Evolutionary conservation across 805 yeast genomes (phyloP), one percentile per base, ranked within the genome.

Genomic region (Candida quercuum): DNA sequence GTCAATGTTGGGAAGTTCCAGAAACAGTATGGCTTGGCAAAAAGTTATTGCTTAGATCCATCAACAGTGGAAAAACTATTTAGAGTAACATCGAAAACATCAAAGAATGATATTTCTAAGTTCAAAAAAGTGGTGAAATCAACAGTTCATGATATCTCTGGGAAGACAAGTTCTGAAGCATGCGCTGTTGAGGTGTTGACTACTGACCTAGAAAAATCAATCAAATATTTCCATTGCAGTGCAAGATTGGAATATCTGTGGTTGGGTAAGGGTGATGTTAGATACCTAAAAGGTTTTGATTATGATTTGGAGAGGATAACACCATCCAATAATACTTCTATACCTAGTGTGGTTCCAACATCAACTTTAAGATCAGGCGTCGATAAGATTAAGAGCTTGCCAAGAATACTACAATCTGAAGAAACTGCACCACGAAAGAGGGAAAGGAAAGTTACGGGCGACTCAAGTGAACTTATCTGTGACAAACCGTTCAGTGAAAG

Each of bases 1-100:
- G 57, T 71, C 3, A 74, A 87, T 6, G 71, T 93, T 19, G 76
- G 77, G 2, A 81, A 76, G 41, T 91, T 89, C 56, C 97, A 93
- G 57, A 85, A 78, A 52, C 83, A 79, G 41, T 67, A 70, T 45
- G 71, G 73, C 43, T 51, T 82, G 7, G 69, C 71, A 3, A 65
- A 67, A 41, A 71, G 72, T 18, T 57, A 76, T 41, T 70, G 69
- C 42, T 62, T 84, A 24, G 88, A 83, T 56, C 64, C 71, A 20
- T 64, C 63, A 35, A 82, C 91, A 0, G 59, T 71, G 34, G 67
- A 67, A 34, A 67, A 68, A 37, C 57, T 78, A 3, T 63, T 71
- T 41, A 62, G 61, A 36, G 66, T 71, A 3, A 69, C 80, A 5
- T 67, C 69, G 8, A 73, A 72, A 45, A 57, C 56, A 6, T 56